Conservation (phyloP, 495 filamentous ascomycete species). For the Viridothelium virens region DNA sequence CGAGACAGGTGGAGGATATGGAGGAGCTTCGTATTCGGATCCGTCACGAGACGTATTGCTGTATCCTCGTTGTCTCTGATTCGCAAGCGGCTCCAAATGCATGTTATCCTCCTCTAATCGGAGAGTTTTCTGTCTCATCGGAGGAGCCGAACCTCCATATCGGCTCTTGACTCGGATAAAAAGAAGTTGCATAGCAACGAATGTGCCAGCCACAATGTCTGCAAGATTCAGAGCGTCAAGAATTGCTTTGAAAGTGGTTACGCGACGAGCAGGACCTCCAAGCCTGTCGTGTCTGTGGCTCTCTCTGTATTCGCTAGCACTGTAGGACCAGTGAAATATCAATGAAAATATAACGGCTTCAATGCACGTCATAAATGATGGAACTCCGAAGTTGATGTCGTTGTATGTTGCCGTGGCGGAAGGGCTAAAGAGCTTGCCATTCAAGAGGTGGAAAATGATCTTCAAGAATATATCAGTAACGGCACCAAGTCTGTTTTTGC, state of each 20-base stretch:
- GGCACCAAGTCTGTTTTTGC: background rate
- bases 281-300: constrained; percentile 12
- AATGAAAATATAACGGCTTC: constrained; percentile 19
- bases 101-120: constrained; percentile 9
- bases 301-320: constrained; percentile 16
- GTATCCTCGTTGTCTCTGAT: constrained; percentile 15
- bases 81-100: constrained; percentile 15
- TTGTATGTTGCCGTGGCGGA: constrained; percentile 16
- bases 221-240: constrained; percentile 19
- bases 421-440: constrained; percentile 20
- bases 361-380: constrained; percentile 19
- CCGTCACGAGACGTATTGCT: constrained; percentile 1
- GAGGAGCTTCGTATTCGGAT: constrained; percentile 14
- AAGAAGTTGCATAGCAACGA: constrained; percentile 14
- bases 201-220: constrained; percentile 17
- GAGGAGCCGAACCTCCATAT: constrained; percentile 10
- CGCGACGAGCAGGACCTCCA: constrained; percentile 15
- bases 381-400: constrained; percentile 24
- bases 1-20: constrained; percentile 1
- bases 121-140: constrained; percentile 7
- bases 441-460: constrained; percentile 19
- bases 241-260: constrained; percentile 15
- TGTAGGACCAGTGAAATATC: constrained; percentile 20
- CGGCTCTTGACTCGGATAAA: constrained; percentile 15
- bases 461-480: background rate